phyloP scores from a whole-genome alignment of 768 basidiomycete species.

The Amanita jacksonii region DNA sequence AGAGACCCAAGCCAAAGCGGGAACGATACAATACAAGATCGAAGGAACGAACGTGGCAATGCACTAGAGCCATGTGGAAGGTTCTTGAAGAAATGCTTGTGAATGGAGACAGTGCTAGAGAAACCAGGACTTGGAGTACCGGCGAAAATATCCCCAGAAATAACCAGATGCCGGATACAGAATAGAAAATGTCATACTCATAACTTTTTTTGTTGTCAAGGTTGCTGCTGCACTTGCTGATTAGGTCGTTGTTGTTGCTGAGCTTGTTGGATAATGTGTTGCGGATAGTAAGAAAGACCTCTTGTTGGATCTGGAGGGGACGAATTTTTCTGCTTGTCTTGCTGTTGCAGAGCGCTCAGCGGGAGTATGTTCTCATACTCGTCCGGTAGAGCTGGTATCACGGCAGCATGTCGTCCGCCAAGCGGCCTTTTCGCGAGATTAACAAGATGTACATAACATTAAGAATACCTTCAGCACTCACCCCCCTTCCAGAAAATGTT shows the following conservation, averaged over 20 bases:
- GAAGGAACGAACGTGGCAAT: too few relatives aligned
- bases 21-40: background rate
- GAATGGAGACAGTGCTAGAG: too few relatives aligned
- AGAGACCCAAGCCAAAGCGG: background rate
- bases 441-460: too few relatives aligned
- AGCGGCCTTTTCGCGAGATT: constrained; percentile 55
- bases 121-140: too few relatives aligned
- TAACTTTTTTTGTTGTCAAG: constrained; percentile 16
- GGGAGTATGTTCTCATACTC: constrained; percentile 48
- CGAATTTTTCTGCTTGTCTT: constrained; percentile 23
- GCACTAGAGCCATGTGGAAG: too few relatives aligned
- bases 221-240: constrained; percentile 14
- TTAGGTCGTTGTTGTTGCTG: constrained; percentile 21
- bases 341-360: constrained; percentile 37
- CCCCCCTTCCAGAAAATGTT: constrained; percentile 81
- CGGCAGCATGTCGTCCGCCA: constrained; percentile 75
- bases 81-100: too few relatives aligned
- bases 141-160: background rate
- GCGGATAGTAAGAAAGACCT: constrained; percentile 38
- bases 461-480: too few relatives aligned
- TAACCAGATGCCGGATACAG: background rate
- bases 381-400: constrained; percentile 72
- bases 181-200: background rate
- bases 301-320: constrained; percentile 23
- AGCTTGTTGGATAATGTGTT: constrained; percentile 38